Evolutionary conservation across 495 filamentous ascomycete genomes (phyloP), one percentile per base, ranked within the genome.

Genomic region (Trypethelium eluteriae): DNA sequence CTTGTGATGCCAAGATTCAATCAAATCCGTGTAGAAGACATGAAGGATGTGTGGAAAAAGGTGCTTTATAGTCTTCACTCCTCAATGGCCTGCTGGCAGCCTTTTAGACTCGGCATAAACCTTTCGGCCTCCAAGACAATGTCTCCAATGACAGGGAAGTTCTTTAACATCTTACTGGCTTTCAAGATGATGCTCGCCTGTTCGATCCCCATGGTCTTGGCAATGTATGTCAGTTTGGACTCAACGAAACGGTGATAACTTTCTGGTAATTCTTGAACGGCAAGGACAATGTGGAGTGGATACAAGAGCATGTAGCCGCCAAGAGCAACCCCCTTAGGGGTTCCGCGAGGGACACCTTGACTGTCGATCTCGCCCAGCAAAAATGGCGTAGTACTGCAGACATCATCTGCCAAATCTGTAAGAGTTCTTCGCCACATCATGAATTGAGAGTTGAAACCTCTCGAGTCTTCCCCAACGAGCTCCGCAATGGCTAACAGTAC

Each of bases 1-100:
- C 66, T 72, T 87, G 49, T 81, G 74, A 66, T 18, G 49, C 5
- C 9, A 5, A 16, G 1, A 5, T 53, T 53, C 49, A 18, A 14
- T 53, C n/a, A 18, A 18, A 5, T 12, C 25, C 25, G 7, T 14
- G 9, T 5, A 53, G 25, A 53, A 53, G 49, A 16, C 25, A 16
- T 5, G 14, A 18, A 53, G 49, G 49, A 18, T 5, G 9, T 53
- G 5, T 18, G 49, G 10, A 18, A 12, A 16, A 18, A 53, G 14
- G 49, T 18, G 25, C 25, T 1, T 25, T 25, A 25, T 25, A 25
- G 25, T 25, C 25, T 25, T 25, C 25, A 25, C 25, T 25, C 25
- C 25, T 25, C 25, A 25, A 25, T 25, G 25, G 25, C 25, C 25
- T 25, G 32, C 32, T 59, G 14, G 14, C 14, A 44, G 41, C 32